A percentile compares a stretch with the other conserved stretches of the same genome.
phyloP scores from a whole-genome alignment of 805 yeast species.

The Hanseniaspora valbyensis region DNA sequence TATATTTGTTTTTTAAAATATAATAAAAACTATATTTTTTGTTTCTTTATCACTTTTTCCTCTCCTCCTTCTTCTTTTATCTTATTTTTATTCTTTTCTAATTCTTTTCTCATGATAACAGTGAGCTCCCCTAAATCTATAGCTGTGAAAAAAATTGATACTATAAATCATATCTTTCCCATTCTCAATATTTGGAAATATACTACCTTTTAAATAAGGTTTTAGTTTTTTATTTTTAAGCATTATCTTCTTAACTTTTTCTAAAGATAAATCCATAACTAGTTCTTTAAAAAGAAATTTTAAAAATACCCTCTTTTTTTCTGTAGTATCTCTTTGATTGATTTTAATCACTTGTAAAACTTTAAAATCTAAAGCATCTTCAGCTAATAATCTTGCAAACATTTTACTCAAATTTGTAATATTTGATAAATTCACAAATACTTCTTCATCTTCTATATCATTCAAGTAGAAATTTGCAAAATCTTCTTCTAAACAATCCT shows the following conservation, averaged over 20 bases:
- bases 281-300: conserved; percentile 72
- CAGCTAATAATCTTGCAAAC: conserved; percentile 74
- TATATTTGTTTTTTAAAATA: no score
- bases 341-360: conserved; percentile 45
- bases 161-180: conserved; percentile 50
- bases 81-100: conserved; percentile 26
- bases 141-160: conserved; percentile 85
- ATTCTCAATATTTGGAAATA: conserved; percentile 48
- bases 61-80: conserved; percentile 14
- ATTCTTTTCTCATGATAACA: conserved; percentile 59
- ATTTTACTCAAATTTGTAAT: conserved; percentile 70
- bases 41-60: background rate
- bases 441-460: conserved; percentile 52
- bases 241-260: conserved; percentile 36
- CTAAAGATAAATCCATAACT: conserved; percentile 58
- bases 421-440: conserved; percentile 35
- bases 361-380: conserved; percentile 57
- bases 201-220: conserved; percentile 36
- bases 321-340: conserved; percentile 62
- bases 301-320: conserved; percentile 68
- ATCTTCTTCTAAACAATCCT: conserved; percentile 36
- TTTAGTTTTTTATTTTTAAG: conserved; percentile 43
- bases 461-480: conserved; percentile 48
- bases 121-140: conserved; percentile 79
- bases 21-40: no score